phyloP scores from a whole-genome alignment of 2,329 filamentous ascomycete genomes.

The Epichloe sylvatica region DNA sequence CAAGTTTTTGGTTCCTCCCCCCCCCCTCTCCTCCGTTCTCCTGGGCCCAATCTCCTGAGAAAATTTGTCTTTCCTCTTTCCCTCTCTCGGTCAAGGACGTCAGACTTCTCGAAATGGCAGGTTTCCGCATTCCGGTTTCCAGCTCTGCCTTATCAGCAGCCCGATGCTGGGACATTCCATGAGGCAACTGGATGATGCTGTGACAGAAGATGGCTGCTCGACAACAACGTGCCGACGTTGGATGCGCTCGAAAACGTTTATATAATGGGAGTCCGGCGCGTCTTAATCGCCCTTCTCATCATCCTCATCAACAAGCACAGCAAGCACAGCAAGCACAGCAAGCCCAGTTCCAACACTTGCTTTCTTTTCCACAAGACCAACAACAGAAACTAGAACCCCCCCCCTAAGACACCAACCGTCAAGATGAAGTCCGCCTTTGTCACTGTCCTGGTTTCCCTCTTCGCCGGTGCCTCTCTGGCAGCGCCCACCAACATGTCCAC shows the following conservation, averaged over 20 bases:
- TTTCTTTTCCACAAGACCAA: no score
- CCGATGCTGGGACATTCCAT: not conserved
- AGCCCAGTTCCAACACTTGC: no score
- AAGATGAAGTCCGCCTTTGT: slow-evolving; percentile 4
- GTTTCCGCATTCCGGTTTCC: not conserved
- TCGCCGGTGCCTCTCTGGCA: slow-evolving; percentile 3
- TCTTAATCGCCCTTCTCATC: not conserved
- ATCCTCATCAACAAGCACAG: not conserved
- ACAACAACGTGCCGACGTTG: no score
- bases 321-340: no score
- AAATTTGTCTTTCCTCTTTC: not conserved
- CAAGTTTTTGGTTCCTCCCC: slow-evolving; percentile 8
- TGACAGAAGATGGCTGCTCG: no score
- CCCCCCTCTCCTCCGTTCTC: no score
- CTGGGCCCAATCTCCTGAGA: no score
- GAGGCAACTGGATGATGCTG: not conserved
- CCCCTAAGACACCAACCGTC: not conserved
- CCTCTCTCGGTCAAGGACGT: not conserved
- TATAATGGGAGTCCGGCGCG: not conserved
- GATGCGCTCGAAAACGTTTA: not conserved
- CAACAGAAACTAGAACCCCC: no score
- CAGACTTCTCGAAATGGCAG: not conserved
- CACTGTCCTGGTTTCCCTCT: slow-evolving; percentile 1
- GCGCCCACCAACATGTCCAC: not conserved
- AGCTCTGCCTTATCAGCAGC: not conserved